Evolutionary conservation across 1,284 basidiomycete species (phyloP).

Genomic region (Microstroma glucosiphilum): DNA sequence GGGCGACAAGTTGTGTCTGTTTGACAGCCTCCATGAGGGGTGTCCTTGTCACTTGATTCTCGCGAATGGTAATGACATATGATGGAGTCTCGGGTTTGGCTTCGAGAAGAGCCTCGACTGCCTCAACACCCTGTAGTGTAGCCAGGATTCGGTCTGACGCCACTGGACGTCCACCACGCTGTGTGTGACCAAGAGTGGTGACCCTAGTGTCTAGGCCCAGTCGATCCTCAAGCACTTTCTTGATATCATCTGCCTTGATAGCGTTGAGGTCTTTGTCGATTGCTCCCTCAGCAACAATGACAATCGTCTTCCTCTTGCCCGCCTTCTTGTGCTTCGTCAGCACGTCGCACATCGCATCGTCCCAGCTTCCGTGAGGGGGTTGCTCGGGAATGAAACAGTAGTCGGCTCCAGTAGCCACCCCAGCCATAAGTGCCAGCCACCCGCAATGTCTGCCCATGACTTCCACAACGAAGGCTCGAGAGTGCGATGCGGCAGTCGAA

Average conservation of each 20-base stretch:
- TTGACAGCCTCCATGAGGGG: slow-evolving; percentile 88
- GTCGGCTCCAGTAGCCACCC: slow-evolving; percentile 89
- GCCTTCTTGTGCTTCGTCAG: slow-evolving; percentile 80
- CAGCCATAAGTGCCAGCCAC: slow-evolving; percentile 89
- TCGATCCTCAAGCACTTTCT: slow-evolving; percentile 74
- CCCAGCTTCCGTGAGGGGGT: slow-evolving; percentile 80
- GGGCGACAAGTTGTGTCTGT: slow-evolving; percentile 73
- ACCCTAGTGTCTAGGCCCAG: slow-evolving; percentile 91
- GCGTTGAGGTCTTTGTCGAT: slow-evolving; percentile 79
- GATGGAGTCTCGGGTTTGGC: slow-evolving; percentile 83
- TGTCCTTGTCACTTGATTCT: slow-evolving; percentile 89
- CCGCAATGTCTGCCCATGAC: slow-evolving; percentile 99
- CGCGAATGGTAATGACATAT: slow-evolving; percentile 92
- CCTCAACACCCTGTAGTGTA: slow-evolving; percentile 88
- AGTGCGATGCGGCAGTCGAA: slow-evolving; percentile 90
- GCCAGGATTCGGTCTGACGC: slow-evolving; percentile 89
- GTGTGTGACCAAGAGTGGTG: slow-evolving; percentile 95
- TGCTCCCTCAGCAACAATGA: slow-evolving; percentile 95
- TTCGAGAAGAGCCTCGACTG: slow-evolving; percentile 82
- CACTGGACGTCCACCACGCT: slow-evolving; percentile 86
- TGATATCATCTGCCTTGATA: slow-evolving; percentile 84
- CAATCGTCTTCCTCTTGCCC: slow-evolving; percentile 95
- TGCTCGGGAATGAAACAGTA: slow-evolving; percentile 95
- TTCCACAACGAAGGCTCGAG: slow-evolving; percentile 93
- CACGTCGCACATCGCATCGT: slow-evolving; percentile 81